Evolutionary conservation across 768 basidiomycete species (phyloP).

Genomic region (Chalciporus chontae): DNA sequence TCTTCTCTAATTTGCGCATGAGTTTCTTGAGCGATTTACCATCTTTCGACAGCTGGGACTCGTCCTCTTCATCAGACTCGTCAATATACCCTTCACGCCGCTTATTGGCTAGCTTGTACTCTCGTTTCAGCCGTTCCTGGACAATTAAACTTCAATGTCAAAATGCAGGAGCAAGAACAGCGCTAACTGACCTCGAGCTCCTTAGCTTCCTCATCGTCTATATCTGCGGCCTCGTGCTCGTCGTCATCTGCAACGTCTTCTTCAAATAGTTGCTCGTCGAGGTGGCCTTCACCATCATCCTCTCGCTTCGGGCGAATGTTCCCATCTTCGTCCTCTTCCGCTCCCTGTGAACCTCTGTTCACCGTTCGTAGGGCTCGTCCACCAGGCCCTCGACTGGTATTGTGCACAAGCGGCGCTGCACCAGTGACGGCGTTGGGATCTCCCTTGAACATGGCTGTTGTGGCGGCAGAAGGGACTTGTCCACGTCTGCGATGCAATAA

Average conservation of each 20-base stretch:
- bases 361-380: conserved; percentile 65
- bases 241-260: conserved; percentile 88
- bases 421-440: conserved; percentile 47
- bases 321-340: conserved; percentile 70
- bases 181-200: conserved; percentile 63
- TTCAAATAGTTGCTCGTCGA: conserved; percentile 81
- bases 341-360: conserved; percentile 57
- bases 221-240: conserved; percentile 67
- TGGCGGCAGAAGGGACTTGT: conserved; percentile 56
- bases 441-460: conserved; percentile 66
- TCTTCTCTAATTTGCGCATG: conserved; percentile 80
- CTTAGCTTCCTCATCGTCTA: conserved; percentile 82
- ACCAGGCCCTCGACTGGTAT: conserved; percentile 57
- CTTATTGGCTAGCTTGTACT: conserved; percentile 78
- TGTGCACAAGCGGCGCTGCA: conserved; percentile 46
- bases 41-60: conserved; percentile 58
- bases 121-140: conserved; percentile 81
- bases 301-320: conserved; percentile 52
- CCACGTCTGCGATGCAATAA: conserved; percentile 58
- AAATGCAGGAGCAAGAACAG: neutral
- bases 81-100: conserved; percentile 65
- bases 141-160: neutral
- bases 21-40: conserved; percentile 84
- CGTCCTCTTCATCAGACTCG: conserved; percentile 70
- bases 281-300: conserved; percentile 70